phyloP scores from a whole-genome alignment of 2,329 filamentous ascomycete species.

The Diaporthe ilicicola region DNA sequence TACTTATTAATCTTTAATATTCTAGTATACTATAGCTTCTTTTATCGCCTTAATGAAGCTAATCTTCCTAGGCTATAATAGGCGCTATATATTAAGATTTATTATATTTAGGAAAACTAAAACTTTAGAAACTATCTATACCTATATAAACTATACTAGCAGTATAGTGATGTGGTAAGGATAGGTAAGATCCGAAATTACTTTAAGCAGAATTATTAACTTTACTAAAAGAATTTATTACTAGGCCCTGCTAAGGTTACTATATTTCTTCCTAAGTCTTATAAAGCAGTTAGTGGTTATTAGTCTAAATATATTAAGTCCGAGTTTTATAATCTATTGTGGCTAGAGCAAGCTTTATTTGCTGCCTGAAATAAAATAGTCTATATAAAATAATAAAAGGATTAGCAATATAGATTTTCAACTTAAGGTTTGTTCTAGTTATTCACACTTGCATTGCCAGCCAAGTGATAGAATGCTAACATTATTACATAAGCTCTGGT shows the following conservation, averaged over 20 bases:
- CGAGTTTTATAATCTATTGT: constrained; percentile 41
- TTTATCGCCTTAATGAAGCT: no score
- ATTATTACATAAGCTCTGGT: no score
- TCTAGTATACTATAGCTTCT: no score
- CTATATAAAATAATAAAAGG: constrained; percentile 31
- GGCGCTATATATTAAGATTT: constrained; percentile 41
- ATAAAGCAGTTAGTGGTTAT: constrained; percentile 38
- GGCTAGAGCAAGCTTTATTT: constrained; percentile 35
- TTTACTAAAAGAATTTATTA: no score
- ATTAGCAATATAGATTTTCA: neutral
- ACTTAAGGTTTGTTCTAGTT: neutral
- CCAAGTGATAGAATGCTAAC: no score
- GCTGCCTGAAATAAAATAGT: constrained; percentile 36
- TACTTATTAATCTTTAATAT: no score
- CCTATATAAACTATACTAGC: constrained; percentile 34
- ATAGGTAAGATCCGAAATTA: constrained; percentile 39
- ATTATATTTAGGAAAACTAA: constrained; percentile 42
- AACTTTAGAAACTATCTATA: constrained; percentile 38
- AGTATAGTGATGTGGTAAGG: constrained; percentile 41
- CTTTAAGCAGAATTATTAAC: no score
- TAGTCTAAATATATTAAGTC: constrained; percentile 39
- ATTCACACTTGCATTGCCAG: no score
- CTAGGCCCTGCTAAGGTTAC: constrained; percentile 14
- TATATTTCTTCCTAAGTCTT: constrained; percentile 39
- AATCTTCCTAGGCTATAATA: no score